Base-by-base conservation (phyloP, 1,284 basidiomycete species). In the Phaffia rhodozyma region DNA sequence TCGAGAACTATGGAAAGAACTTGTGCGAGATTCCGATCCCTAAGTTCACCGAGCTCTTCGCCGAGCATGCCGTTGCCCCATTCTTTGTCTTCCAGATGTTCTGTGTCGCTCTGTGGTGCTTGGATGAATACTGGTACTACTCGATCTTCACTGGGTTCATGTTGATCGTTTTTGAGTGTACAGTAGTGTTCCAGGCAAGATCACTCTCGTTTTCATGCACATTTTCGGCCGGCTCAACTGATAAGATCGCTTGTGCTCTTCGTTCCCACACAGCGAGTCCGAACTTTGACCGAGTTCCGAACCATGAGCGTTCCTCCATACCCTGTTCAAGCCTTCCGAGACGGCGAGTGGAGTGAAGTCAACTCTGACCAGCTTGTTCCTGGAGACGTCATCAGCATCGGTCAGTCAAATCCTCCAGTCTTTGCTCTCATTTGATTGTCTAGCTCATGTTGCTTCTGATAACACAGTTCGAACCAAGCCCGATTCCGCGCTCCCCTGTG, bases 111-210 rank as follows among this genome's bases (percentile, higher is more conserved):
- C 79, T 97, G 20, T 97, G 92, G 92, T 91, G 87, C 73, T 77
- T 97, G 71, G 93, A 97, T 72, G 93, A 96, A 75, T 97, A 96
- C 75, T 96, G 91, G 91, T 96, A 94, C 75, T 97, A 94, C 79
- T 90, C 87, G 68, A 76, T 97, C 53, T 97, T 97, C 78, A 97
- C 93, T 0, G 81, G 92, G 43, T 96, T 97, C 82, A 97, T 97
- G 93, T 80, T 97, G 58, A 78, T 97, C 61, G 86, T 94, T 67
- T 97, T 97, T 72, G 93, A 97, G 77, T 96, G 91, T 77, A 97
- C 93, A 1, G 91, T 93, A 49, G 92, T 97, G 27, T 97, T 87
- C 83, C 92, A 96, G 84, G 89, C 87, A 69, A 63, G 84, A 23
- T 55, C 21, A 38, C 29, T 23, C 20, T 47, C 23, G 27, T 43